Percentiles rank a stretch among this genome's conserved stretches.
Conservation (phyloP, 192 early-diverging fungal species). For the Umbelopsis ramanniana region DNA sequence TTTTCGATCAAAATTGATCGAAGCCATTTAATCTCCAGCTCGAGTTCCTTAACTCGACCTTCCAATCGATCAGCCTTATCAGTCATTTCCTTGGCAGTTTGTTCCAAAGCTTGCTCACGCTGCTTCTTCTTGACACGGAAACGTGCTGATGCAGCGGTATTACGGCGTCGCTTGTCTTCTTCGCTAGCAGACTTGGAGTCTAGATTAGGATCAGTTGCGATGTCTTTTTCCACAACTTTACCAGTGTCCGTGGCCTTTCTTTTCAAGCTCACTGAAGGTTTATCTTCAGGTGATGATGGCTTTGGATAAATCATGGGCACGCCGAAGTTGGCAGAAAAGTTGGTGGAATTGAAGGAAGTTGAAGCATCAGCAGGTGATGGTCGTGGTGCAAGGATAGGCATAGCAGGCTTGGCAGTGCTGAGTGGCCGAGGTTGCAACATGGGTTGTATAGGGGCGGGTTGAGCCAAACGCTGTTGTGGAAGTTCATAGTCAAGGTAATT, state of each 20-base stretch:
- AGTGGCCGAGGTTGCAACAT: not conserved
- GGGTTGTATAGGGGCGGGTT: conserved; percentile 23
- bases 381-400: conserved; percentile 27
- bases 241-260: conserved; percentile 8
- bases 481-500: conserved; percentile 46
- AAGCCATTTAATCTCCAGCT: conserved; percentile 92
- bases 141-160: conserved; percentile 93
- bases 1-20: conserved; percentile 84
- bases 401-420: not conserved
- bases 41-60: conserved; percentile 78
- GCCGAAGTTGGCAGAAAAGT: conserved; percentile 13
- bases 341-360: conserved; percentile 27
- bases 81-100: conserved; percentile 77
- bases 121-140: conserved; percentile 96
- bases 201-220: conserved; percentile 30
- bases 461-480: conserved; percentile 31
- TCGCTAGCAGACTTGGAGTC: conserved; percentile 50
- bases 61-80: conserved; percentile 74
- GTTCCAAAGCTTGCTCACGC: conserved; percentile 85
- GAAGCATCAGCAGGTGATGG: conserved; percentile 18
- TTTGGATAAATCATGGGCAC: not conserved
- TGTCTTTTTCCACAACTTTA: conserved; percentile 1
- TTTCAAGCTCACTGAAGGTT: not conserved
- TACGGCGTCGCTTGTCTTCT: conserved; percentile 91
- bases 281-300: not conserved